Percentiles rank a stretch among this genome's conserved stretches.
Conservation (phyloP, 805 yeast species). For the Candida broadrunensis region DNA sequence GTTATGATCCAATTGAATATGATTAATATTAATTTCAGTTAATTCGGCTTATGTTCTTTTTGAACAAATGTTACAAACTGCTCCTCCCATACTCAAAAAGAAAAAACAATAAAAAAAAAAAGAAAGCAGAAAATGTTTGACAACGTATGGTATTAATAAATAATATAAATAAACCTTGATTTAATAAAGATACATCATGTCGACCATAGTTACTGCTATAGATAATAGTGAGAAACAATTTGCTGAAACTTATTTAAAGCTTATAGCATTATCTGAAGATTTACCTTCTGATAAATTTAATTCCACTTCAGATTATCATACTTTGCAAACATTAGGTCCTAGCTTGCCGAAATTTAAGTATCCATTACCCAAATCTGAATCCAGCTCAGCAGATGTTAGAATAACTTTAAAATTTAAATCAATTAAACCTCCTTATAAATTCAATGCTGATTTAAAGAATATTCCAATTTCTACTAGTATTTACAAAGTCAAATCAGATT, state of each 20-base stretch:
- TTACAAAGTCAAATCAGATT: constrained; percentile 34
- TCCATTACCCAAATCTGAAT: constrained; percentile 21
- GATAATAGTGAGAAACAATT: constrained; percentile 40
- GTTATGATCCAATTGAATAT: too few relatives aligned
- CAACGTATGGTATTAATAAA: too few relatives aligned
- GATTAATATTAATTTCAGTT: too few relatives aligned
- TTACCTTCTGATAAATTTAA: constrained; percentile 30
- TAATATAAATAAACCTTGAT: too few relatives aligned
- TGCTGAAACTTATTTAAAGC: constrained; percentile 45
- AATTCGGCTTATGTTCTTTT: too few relatives aligned
- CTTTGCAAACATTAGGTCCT: constrained; percentile 39
- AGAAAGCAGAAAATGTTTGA: too few relatives aligned
- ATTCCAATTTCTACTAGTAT: constrained; percentile 26
- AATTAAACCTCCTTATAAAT: constrained; percentile 66
- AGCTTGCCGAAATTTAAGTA: constrained; percentile 46
- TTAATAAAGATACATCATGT: too few relatives aligned
- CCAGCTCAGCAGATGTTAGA: constrained; percentile 4
- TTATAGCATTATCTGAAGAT: constrained; percentile 44
- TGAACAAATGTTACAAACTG: too few relatives aligned
- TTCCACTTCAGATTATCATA: constrained; percentile 25
- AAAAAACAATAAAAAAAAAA: too few relatives aligned
- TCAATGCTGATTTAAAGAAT: constrained; percentile 29
- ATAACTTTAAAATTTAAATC: constrained; percentile 51
- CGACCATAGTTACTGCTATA: background rate
- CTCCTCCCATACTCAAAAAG: too few relatives aligned